These are phyloP conservation scores for Chaetomiaceae sp. DNA, from an alignment of 2,329 filamentous ascomycete species.

Conservation along the genomic window DNA sequence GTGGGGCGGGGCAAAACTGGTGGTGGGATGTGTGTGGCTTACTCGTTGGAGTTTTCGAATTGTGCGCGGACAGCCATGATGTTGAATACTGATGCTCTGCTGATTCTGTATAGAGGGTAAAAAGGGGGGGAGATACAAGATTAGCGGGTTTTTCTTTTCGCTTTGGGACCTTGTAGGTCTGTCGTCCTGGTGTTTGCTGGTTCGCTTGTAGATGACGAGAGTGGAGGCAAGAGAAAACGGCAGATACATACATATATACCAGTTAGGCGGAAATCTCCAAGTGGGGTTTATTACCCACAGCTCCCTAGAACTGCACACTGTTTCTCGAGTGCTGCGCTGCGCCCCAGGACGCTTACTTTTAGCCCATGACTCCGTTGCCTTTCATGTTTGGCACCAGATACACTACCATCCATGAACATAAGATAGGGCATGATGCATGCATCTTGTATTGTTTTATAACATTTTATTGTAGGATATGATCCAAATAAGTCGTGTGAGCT, in stretches of 20 bases:
- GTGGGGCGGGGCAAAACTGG: constrained; percentile 24
- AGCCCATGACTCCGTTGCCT: background rate
- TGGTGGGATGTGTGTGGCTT: too few species aligned
- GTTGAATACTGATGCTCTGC: background rate
- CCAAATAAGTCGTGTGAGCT: too few species aligned
- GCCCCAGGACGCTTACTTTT: background rate
- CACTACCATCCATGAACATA: too few species aligned
- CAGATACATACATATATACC: constrained; percentile 4
- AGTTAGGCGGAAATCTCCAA: background rate
- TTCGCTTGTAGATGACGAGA: constrained; percentile 15
- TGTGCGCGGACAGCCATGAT: constrained; percentile 66
- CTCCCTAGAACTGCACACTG: background rate
- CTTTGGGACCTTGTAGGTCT: constrained; percentile 5
- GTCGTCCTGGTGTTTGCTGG: constrained; percentile 11
- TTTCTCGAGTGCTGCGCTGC: too few species aligned
- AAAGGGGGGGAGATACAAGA: background rate
- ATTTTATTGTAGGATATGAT: too few species aligned
- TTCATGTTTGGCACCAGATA: too few species aligned
- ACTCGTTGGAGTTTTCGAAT: constrained; percentile 92
- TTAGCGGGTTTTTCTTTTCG: background rate
- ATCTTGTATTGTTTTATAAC: too few species aligned
- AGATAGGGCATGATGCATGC: too few species aligned
- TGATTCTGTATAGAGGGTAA: background rate
- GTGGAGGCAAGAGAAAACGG: constrained; percentile 15
- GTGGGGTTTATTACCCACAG: too few species aligned